Percentiles rank a stretch among this genome's conserved stretches.
Evolutionary conservation across 148 eudicot species (phyloP).

Genomic region (Camellia granthamiana): DNA sequence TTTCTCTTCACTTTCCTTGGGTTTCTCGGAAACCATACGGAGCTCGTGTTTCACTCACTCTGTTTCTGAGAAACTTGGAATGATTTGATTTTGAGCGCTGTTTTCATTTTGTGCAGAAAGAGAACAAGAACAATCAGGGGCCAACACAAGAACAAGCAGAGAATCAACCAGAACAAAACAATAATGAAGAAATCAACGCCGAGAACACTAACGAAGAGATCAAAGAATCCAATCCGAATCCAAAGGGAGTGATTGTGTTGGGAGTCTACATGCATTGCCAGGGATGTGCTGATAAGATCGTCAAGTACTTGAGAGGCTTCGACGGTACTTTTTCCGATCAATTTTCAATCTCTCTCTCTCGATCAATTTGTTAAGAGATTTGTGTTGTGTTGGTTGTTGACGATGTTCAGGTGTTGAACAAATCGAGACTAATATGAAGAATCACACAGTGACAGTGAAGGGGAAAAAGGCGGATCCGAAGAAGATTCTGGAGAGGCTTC

Average conservation of each 20-base stretch:
- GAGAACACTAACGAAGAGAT: not conserved
- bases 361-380: too few relatives aligned
- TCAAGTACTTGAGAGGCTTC: conserved; percentile 36
- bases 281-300: conserved; percentile 37
- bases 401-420: conserved; percentile 45
- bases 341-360: not conserved
- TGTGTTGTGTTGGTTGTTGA: not conserved
- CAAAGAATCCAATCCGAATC: conserved; percentile 8
- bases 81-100: not conserved
- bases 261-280: conserved; percentile 53
- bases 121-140: not conserved
- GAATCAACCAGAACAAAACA: conserved; percentile 3
- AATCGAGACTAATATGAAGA: conserved; percentile 38
- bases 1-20: not conserved
- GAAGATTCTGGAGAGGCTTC: conserved; percentile 41
- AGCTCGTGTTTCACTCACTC: not conserved
- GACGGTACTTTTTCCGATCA: conserved; percentile 31
- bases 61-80: not conserved
- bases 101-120: not conserved
- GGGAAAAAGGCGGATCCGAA: conserved; percentile 51
- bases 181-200: conserved; percentile 19
- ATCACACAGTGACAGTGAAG: conserved; percentile 47
- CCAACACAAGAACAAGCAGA: conserved; percentile 35
- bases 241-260: conserved; percentile 35
- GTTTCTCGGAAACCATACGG: not conserved